Percentiles rank a stretch among this genome's conserved stretches.
Conservation (phyloP, 192 early-diverging fungal genomes). For the Phycomyces blakesleeanus region DNA sequence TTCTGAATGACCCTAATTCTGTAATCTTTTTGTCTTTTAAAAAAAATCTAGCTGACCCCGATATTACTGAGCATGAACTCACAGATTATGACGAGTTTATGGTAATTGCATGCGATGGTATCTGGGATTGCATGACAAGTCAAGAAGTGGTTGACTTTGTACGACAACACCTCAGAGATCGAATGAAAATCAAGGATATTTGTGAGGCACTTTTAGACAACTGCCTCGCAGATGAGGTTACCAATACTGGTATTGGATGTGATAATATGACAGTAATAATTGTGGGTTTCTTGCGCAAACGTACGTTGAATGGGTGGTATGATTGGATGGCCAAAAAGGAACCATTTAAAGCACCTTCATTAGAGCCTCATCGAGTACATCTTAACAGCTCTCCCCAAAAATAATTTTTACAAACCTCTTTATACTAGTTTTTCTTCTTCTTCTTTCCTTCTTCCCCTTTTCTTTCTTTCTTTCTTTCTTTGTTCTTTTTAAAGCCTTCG, state of each 20-base stretch:
- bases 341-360: neutral
- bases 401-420: too few species aligned
- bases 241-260: constrained; percentile 89
- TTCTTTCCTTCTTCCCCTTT: neutral
- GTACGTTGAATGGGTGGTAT: constrained; percentile 73
- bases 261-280: constrained; percentile 99
- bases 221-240: constrained; percentile 84
- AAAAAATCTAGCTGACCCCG: constrained; percentile 83
- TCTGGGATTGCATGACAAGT: constrained; percentile 95
- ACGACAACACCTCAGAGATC: constrained; percentile 60
- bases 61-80: constrained; percentile 62
- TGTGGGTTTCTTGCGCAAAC: constrained; percentile 77
- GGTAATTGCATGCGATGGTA: constrained; percentile 97
- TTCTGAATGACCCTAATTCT: neutral
- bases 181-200: constrained; percentile 57
- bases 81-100: constrained; percentile 87
- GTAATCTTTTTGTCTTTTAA: too few species aligned
- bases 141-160: constrained; percentile 89
- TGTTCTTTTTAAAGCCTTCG: neutral
- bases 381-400: too few species aligned
- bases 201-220: constrained; percentile 88
- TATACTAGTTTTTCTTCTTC: neutral
- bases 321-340: constrained; percentile 30
- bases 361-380: too few species aligned
- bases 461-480: neutral